Percentiles rank a stretch among this genome's conserved stretches.
Conservation (phyloP, 352 stramenopile species). For the Phytophthora megakarya region DNA sequence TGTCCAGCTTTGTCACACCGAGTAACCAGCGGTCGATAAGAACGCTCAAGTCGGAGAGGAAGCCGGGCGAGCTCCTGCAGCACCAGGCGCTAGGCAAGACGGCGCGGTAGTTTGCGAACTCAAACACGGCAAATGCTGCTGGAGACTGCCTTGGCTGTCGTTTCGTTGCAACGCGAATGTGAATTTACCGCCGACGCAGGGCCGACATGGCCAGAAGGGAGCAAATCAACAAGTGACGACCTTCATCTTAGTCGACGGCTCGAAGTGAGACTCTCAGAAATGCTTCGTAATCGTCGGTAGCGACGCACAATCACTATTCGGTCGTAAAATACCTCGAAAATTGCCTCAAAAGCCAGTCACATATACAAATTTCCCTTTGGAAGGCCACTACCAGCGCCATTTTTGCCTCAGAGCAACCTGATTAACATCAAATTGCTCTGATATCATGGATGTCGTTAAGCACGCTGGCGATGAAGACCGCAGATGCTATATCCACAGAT, state of each 20-base stretch:
- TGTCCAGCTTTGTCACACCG: not conserved
- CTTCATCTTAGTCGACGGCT: not conserved
- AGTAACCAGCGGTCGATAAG: not conserved
- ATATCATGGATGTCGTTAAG: no score
- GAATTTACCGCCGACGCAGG: not conserved
- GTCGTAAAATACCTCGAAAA: no score
- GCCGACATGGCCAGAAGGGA: not conserved
- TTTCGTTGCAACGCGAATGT: constrained; percentile 6
- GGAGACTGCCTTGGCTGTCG: not conserved
- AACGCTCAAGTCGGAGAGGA: constrained; percentile 22
- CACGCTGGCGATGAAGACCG: no score
- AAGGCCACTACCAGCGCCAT: no score
- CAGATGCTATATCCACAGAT: no score
- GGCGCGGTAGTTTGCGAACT: not conserved
- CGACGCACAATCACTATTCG: no score
- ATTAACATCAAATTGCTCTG: no score
- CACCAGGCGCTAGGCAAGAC: constrained; percentile 14
- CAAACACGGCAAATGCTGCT: constrained; percentile 13
- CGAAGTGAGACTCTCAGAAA: not conserved
- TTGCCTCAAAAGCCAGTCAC: no score
- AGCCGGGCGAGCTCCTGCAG: constrained; percentile 22
- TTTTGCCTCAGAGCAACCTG: no score
- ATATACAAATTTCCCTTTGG: no score
- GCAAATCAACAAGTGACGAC: constrained; percentile 7
- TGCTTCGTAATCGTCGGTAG: constrained; percentile 3